Evolutionary conservation across 2,329 filamentous ascomycete genomes (phyloP).

Genomic region (Aspergillus sp.): DNA sequence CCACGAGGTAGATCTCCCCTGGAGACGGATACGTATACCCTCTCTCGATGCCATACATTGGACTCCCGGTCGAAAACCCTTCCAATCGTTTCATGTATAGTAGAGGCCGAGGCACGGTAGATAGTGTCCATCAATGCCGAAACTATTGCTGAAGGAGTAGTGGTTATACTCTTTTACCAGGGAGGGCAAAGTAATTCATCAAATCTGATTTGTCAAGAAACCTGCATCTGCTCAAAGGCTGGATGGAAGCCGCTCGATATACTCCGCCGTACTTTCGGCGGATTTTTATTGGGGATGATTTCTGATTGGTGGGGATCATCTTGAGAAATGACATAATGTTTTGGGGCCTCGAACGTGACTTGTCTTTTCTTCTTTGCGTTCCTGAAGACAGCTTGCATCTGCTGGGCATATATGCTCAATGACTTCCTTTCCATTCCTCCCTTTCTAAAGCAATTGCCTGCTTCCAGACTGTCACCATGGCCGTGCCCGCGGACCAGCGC

Average conservation of each 20-base stretch:
- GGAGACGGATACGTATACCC: no score
- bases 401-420: not conserved
- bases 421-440: not conserved
- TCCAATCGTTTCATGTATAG: not conserved
- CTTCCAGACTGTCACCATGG: constrained; percentile 32
- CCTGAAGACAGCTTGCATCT: constrained; percentile 2
- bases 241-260: no score
- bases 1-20: no score
- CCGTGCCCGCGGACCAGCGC: constrained; percentile 55
- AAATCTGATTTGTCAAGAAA: not conserved
- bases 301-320: not conserved
- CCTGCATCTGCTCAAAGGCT: not conserved
- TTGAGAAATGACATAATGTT: constrained; percentile 1
- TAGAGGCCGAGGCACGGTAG: not conserved
- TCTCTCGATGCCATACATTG: no score
- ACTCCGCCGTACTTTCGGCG: no score
- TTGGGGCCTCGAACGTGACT: not conserved
- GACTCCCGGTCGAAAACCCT: no score
- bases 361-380: not conserved
- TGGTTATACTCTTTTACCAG: no score
- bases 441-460: not conserved
- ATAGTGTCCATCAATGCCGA: not conserved
- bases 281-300: not conserved
- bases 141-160: not conserved
- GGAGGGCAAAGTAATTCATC: no score